Evolutionary conservation across 2,329 filamentous ascomycete genomes (phyloP).

Genomic region (Paecilomyces sp.): DNA sequence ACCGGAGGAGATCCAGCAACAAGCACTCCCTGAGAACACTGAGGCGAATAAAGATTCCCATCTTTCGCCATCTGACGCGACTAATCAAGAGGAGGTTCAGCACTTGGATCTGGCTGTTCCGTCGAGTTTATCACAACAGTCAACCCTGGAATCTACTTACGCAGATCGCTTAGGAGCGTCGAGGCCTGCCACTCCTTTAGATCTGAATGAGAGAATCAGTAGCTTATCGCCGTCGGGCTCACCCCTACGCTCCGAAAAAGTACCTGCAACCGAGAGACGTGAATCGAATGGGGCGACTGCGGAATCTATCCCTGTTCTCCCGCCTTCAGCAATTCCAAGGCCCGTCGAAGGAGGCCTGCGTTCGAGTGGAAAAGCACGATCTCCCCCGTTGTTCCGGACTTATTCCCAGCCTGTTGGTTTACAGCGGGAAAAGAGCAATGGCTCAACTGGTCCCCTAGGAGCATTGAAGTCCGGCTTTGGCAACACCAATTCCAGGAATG

Average conservation of each 20-base stretch:
- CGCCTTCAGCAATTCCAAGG: constrained; percentile 33
- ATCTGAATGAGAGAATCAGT: constrained; percentile 5
- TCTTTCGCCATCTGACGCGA: constrained; percentile 16
- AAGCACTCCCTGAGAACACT: constrained; percentile 9
- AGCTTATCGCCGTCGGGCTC: constrained; percentile 9
- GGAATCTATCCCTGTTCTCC: constrained; percentile 17
- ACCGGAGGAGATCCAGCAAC: constrained; percentile 14
- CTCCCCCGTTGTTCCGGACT: constrained; percentile 43
- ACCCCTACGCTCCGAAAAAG: constrained; percentile 3
- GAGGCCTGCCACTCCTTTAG: constrained; percentile 3
- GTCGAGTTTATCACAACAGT: constrained; percentile 17
- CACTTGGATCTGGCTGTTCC: constrained; percentile 55
- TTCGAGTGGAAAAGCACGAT: constrained; percentile 29
- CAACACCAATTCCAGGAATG: constrained; percentile 11
- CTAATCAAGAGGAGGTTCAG: constrained; percentile 47
- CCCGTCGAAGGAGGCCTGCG: constrained; percentile 28
- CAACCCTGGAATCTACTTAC: not conserved
- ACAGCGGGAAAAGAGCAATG: constrained; percentile 19
- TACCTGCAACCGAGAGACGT: constrained; percentile 9
- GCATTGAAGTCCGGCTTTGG: constrained; percentile 15
- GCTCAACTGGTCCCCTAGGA: constrained; percentile 10
- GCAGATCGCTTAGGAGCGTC: constrained; percentile 4
- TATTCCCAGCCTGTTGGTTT: constrained; percentile 44
- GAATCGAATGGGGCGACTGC: constrained; percentile 4
- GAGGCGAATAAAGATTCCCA: constrained; percentile 10